phyloP scores from a whole-genome alignment of 2,329 filamentous ascomycete genomes.

The Aspergillus eucalypticola region DNA sequence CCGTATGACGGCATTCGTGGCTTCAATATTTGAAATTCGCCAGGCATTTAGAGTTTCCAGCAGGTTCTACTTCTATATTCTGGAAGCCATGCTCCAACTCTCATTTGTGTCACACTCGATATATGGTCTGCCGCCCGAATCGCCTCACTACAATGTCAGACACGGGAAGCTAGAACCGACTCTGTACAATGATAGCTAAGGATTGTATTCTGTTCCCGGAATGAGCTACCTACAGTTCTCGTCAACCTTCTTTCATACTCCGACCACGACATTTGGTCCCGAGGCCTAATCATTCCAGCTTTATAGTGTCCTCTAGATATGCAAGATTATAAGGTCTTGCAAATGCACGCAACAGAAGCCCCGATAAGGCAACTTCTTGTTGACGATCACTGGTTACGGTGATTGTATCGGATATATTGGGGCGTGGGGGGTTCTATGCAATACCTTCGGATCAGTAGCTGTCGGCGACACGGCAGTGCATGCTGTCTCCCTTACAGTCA shows the following conservation, averaged over 20 bases:
- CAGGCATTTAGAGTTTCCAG: slow-evolving; percentile 41
- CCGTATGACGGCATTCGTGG: slow-evolving; percentile 47
- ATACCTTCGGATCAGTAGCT: slow-evolving; percentile 43
- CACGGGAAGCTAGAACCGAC: slow-evolving; percentile 29
- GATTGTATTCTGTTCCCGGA: slow-evolving; percentile 27
- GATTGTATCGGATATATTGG: slow-evolving; percentile 20
- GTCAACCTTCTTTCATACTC: neutral
- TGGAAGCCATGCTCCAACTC: slow-evolving; percentile 52
- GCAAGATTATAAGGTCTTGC: neutral
- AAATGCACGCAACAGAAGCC: slow-evolving; percentile 19
- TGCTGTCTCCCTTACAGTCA: slow-evolving; percentile 47
- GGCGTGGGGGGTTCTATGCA: slow-evolving; percentile 43
- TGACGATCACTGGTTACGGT: neutral
- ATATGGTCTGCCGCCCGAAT: slow-evolving; percentile 42
- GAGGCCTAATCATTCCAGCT: neutral
- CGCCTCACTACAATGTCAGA: slow-evolving; percentile 39
- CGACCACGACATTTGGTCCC: no score
- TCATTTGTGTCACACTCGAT: slow-evolving; percentile 47
- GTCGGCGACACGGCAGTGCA: slow-evolving; percentile 49
- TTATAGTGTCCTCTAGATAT: neutral
- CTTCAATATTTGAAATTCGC: slow-evolving; percentile 42
- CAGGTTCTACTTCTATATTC: slow-evolving; percentile 38
- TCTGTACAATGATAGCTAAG: slow-evolving; percentile 34
- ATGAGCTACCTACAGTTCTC: neutral
- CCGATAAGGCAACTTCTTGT: slow-evolving; percentile 12